phyloP scores from a whole-genome alignment of 345 rosid species.

The Eucalyptus curtisii region DNA sequence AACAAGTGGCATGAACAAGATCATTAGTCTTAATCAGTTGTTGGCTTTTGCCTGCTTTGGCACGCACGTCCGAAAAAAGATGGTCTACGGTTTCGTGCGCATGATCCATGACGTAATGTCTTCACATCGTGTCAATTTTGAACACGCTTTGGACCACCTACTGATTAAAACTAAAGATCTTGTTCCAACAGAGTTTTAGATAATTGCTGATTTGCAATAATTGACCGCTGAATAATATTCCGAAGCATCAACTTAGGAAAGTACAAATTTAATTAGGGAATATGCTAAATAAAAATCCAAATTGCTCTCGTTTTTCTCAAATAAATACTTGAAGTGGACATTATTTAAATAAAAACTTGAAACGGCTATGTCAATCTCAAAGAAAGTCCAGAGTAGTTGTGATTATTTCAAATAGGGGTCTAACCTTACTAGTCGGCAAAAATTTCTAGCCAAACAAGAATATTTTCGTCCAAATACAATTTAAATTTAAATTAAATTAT shows the following conservation, averaged over 20 bases:
- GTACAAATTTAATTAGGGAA: too few species aligned
- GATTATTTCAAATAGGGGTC: too few species aligned
- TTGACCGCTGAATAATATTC: background rate
- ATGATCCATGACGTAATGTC: background rate
- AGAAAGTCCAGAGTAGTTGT: too few species aligned
- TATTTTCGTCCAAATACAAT: too few species aligned
- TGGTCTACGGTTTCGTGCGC: background rate
- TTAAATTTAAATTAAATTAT: too few species aligned
- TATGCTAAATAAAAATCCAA: too few species aligned
- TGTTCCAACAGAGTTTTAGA: background rate
- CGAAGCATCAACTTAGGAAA: background rate
- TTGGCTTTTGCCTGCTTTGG: background rate
- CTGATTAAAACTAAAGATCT: background rate
- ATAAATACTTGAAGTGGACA: too few species aligned
- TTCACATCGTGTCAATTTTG: background rate
- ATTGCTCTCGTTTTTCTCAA: too few species aligned
- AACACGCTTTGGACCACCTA: background rate
- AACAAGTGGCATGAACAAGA: background rate
- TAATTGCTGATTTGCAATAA: background rate
- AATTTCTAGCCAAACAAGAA: too few species aligned
- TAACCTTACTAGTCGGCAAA: too few species aligned
- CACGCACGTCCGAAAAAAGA: background rate
- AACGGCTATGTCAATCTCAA: rapidly evolving
- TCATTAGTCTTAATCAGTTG: background rate
- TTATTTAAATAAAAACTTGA: too few species aligned